phyloP scores from a whole-genome alignment of 2,329 filamentous ascomycete genomes.

The Coniosporium tulheliwenetii region DNA sequence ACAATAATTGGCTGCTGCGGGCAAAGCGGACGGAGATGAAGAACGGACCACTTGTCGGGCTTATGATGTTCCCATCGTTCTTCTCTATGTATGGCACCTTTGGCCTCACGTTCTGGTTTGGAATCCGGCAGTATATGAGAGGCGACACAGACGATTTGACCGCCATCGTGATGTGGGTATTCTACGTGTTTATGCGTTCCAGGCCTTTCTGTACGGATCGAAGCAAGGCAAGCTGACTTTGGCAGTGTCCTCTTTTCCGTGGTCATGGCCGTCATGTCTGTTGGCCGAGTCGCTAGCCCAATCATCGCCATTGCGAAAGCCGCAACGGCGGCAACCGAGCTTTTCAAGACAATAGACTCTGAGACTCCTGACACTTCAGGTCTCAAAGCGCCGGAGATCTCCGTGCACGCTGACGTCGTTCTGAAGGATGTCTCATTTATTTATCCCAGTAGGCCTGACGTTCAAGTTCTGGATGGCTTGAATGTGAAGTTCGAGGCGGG shows the following conservation, averaged over 20 bases:
- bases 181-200: background rate
- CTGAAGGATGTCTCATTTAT: conserved; percentile 24
- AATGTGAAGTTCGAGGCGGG: conserved; percentile 20
- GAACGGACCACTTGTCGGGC: too few species aligned
- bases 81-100: too few species aligned
- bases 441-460: conserved; percentile 26
- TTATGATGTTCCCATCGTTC: too few species aligned
- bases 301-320: conserved; percentile 19
- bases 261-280: conserved; percentile 19
- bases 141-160: conserved; percentile 14
- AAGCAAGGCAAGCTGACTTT: too few species aligned
- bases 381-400: conserved; percentile 15
- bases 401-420: conserved; percentile 13
- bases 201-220: too few species aligned
- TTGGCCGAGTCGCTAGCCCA: conserved; percentile 15
- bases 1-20: too few species aligned
- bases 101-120: too few species aligned
- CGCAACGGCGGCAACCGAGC: conserved; percentile 16
- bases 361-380: conserved; percentile 13
- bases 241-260: conserved; percentile 20
- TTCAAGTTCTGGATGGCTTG: conserved; percentile 21
- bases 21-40: too few species aligned
- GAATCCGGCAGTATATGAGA: too few species aligned
- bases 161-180: conserved; percentile 15
- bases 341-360: conserved; percentile 21